Evolutionary conservation across 805 yeast genomes (phyloP).

Genomic region (Cyberlindnera euphorbiiphila): DNA sequence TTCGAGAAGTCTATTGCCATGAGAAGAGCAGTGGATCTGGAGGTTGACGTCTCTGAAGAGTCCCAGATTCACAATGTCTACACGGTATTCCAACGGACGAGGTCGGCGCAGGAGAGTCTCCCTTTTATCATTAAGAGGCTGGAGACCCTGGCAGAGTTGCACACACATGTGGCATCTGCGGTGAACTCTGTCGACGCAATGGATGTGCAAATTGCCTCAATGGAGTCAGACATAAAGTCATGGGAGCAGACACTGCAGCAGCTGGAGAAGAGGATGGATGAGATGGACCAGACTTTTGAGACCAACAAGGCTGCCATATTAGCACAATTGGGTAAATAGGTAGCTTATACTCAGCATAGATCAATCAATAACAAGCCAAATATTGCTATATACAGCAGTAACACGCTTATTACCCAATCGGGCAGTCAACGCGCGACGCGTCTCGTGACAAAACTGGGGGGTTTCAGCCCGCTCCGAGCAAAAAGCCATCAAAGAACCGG

Average conservation of each 20-base stretch:
- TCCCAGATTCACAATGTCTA: slow-evolving; percentile 27
- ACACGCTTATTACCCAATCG: no score
- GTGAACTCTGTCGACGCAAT: slow-evolving; percentile 20
- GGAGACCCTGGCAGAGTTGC: slow-evolving; percentile 26
- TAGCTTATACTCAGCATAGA: background rate
- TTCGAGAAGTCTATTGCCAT: slow-evolving; percentile 28
- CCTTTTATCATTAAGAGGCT: slow-evolving; percentile 29
- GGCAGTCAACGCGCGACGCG: no score
- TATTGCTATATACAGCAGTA: no score
- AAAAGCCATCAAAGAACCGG: no score
- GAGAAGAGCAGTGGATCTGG: slow-evolving; percentile 20
- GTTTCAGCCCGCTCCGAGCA: no score
- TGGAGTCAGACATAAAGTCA: slow-evolving; percentile 24
- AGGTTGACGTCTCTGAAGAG: slow-evolving; percentile 22
- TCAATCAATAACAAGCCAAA: no score
- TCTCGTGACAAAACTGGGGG: no score
- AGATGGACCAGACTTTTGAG: slow-evolving; percentile 19
- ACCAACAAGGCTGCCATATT: slow-evolving; percentile 8
- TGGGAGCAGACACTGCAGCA: slow-evolving; percentile 27
- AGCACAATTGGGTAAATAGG: background rate
- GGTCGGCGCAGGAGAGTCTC: slow-evolving; percentile 20
- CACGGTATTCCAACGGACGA: slow-evolving; percentile 18
- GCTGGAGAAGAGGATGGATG: slow-evolving; percentile 24
- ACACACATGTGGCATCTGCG: slow-evolving; percentile 18
- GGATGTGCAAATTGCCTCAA: slow-evolving; percentile 18